Conservation (phyloP, 116 monocot genomes). For the Posidonia oceanica region DNA sequence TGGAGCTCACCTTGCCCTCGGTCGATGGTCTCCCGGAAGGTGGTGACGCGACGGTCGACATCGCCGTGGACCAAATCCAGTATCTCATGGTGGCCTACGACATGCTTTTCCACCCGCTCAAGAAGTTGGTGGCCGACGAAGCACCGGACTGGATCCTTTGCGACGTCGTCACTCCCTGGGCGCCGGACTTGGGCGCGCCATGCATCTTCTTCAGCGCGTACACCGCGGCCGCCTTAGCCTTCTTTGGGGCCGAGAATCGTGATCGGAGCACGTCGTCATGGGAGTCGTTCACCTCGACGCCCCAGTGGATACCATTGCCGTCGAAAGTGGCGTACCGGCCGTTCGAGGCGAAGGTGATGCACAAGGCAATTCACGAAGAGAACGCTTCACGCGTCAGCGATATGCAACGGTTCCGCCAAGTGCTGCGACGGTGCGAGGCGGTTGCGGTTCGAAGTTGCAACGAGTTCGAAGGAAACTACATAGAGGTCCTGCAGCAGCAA, state of each 20-base stretch:
- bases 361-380: background rate
- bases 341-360: background rate
- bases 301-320: constrained; percentile 1
- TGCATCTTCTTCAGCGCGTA: background rate
- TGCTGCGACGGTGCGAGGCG: background rate
- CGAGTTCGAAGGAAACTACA: constrained; percentile 4
- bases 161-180: constrained; percentile 31
- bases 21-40: constrained; percentile 1
- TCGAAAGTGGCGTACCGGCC: constrained; percentile 1
- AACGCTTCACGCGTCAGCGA: constrained; percentile 10
- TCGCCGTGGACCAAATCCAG: constrained; percentile 10
- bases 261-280: background rate
- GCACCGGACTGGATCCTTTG: constrained; percentile 29
- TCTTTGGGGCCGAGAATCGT: background rate
- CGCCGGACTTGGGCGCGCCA: constrained; percentile 2
- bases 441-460: constrained; percentile 8
- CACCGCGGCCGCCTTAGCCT: background rate
- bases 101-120: constrained; percentile 6
- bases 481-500: background rate
- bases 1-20: constrained; percentile 15
- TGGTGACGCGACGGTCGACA: constrained; percentile 26
- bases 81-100: constrained; percentile 23
- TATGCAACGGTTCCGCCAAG: background rate
- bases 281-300: background rate
- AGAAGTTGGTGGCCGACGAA: background rate